Evolutionary conservation across 2,329 filamentous ascomycete genomes (phyloP), one percentile per base, ranked within the genome.

Genomic region (Fusarium zealandicum): DNA sequence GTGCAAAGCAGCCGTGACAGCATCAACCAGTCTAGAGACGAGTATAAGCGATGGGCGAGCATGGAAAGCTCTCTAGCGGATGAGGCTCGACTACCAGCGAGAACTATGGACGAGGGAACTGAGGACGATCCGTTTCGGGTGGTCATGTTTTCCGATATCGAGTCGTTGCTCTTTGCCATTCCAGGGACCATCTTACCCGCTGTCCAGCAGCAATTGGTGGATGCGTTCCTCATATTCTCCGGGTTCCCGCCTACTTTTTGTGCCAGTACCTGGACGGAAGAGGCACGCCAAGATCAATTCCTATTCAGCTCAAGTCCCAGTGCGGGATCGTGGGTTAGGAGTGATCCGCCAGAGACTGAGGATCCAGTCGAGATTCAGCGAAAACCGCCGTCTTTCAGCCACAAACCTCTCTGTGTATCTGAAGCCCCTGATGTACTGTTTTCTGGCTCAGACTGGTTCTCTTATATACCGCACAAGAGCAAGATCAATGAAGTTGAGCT

Each of bases 81-180:
- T 12, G 73, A 75, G 35, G 79, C 87, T 8, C 78, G 76, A 33
- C 76, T 86, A 50, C 90, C 92, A 6, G 90, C 90, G 13, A 84
- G 90, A 41, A 89, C 89, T 0, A 78, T 89, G 55, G 92, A 97
- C 69, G 86, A 92, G 20, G 81, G 84, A 2, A 83, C 82, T 13
- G 88, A 91, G 59, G 88, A 93, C 53, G 93, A 97, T 66, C 90
- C 92, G 0, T 96, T 90, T 62, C 83, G 92, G 30, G 84, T 95
- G 4, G 83, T 96, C 38, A 83, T 97, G 67, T 92, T 87, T 63
- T 83, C 86, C 0, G 95, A 98, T 69, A 78, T 97, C 16, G 76
- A 85, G 57, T 79, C 83, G 1, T 79, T 89, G 22, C 68, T 96
- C 2, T 75, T 85, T 27, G 65, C 75, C 42, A 71, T 88, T 5